Conservation (phyloP, 176 grass and related monocot species). For the Alloteropsis semialata region DNA sequence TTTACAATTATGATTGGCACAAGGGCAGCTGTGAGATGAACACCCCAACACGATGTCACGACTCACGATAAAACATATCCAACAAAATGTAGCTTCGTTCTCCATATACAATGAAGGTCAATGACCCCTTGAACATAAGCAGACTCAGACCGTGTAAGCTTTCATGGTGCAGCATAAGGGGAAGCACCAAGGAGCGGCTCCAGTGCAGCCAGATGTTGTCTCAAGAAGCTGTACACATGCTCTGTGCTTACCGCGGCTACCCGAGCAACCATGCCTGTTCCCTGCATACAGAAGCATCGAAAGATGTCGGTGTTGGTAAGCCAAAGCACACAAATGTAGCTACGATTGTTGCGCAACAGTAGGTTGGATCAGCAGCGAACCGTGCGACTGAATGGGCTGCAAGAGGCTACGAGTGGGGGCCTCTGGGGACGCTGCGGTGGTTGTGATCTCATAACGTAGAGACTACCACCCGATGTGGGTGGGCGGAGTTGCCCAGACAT, state of each 20-base stretch:
- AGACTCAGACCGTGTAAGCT: background rate
- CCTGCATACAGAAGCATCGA: conserved; percentile 32
- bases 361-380: conserved; percentile 27
- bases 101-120: background rate
- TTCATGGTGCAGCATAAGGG: conserved; percentile 57
- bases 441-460: conserved; percentile 23
- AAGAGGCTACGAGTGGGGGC: conserved; percentile 67
- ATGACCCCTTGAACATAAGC: background rate
- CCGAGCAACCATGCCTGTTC: conserved; percentile 60
- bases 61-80: background rate
- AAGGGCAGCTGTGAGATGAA: too few relatives aligned
- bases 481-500: conserved; percentile 62
- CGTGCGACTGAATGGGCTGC: conserved; percentile 68
- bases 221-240: conserved; percentile 65
- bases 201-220: conserved; percentile 56
- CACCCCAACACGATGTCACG: too few relatives aligned
- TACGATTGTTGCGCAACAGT: background rate
- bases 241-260: conserved; percentile 60
- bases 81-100: background rate
- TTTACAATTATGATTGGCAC: background rate
- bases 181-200: conserved; percentile 56
- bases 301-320: background rate
- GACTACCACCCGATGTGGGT: conserved; percentile 33
- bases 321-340: background rate
- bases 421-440: conserved; percentile 24